Evolutionary conservation across 371 early-diverging fungal genomes (phyloP).

Genomic region (Rhizopus sp.): DNA sequence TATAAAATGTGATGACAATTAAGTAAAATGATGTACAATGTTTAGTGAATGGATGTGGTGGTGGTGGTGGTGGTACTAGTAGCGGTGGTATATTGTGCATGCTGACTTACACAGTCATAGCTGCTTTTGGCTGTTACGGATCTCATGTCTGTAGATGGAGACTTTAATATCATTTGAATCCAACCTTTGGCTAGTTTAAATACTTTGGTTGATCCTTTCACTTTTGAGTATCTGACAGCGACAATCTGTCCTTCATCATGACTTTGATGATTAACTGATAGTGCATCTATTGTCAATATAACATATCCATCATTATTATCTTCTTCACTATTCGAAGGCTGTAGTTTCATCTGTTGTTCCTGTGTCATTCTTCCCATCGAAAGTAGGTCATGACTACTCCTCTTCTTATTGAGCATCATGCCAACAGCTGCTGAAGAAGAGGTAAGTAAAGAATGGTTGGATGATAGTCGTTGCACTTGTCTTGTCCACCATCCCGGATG

Average conservation of each 20-base stretch:
- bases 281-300: conserved; percentile 40
- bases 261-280: conserved; percentile 23
- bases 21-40: too few relatives aligned
- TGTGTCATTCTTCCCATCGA: conserved; percentile 22
- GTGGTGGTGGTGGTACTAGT: neutral
- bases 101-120: neutral
- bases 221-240: conserved; percentile 36
- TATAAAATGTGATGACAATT: too few relatives aligned
- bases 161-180: conserved; percentile 29
- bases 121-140: neutral
- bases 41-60: conserved; percentile 1
- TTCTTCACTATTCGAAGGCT: conserved; percentile 1
- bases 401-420: conserved; percentile 9
- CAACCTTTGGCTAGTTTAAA: conserved; percentile 51
- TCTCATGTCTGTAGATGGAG: neutral
- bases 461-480: conserved; percentile 23
- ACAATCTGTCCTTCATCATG: conserved; percentile 30
- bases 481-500: conserved; percentile 18
- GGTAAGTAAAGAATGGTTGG: conserved; percentile 7
- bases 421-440: conserved; percentile 13
- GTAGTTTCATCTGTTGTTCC: conserved; percentile 12
- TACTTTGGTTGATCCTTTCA: conserved; percentile 44
- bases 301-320: conserved; percentile 33
- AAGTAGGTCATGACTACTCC: conserved; percentile 22
- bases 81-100: too few relatives aligned